phyloP scores from a whole-genome alignment of 2,329 filamentous ascomycete genomes.

The Fusarium oligoseptatum region DNA sequence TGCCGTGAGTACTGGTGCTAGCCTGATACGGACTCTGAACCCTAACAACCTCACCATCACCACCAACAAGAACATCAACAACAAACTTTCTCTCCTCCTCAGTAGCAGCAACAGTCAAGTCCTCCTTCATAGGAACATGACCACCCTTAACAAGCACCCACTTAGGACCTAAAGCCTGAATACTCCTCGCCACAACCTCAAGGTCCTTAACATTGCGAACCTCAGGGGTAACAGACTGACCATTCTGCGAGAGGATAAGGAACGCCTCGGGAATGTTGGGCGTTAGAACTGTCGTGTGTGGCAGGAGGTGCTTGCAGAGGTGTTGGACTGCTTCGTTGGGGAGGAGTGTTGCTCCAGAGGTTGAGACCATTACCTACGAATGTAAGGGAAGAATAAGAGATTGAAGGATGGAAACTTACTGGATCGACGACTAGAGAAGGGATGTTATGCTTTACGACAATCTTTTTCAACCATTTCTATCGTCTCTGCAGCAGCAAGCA shows the following conservation, averaged over 20 bases:
- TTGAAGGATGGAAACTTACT: slow-evolving; percentile 40
- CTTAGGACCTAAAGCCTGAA: slow-evolving; percentile 78
- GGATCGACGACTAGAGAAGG: slow-evolving; percentile 54
- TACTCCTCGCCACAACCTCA: slow-evolving; percentile 73
- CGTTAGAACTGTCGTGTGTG: slow-evolving; percentile 76
- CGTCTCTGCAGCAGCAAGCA: slow-evolving; percentile 55
- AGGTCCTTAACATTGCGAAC: slow-evolving; percentile 74
- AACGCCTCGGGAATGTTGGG: slow-evolving; percentile 83
- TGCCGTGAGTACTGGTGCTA: slow-evolving; percentile 90
- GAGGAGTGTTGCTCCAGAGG: slow-evolving; percentile 79
- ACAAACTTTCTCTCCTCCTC: slow-evolving; percentile 75
- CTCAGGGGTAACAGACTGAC: slow-evolving; percentile 49
- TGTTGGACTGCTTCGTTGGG: slow-evolving; percentile 73
- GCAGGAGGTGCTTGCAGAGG: slow-evolving; percentile 72
- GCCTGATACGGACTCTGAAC: slow-evolving; percentile 79
- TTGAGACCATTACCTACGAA: slow-evolving; percentile 90
- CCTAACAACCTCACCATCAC: slow-evolving; percentile 65
- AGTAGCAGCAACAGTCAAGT: slow-evolving; percentile 69
- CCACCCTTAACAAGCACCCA: slow-evolving; percentile 93
- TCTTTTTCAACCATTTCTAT: slow-evolving; percentile 52
- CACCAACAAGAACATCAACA: slow-evolving; percentile 81
- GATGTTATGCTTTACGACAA: slow-evolving; percentile 50
- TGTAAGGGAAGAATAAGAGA: neutral
- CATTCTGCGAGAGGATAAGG: slow-evolving; percentile 70
- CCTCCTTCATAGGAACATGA: slow-evolving; percentile 81